Evolutionary conservation across 306 rosid species (phyloP).

Genomic region (Carpinus viminea): DNA sequence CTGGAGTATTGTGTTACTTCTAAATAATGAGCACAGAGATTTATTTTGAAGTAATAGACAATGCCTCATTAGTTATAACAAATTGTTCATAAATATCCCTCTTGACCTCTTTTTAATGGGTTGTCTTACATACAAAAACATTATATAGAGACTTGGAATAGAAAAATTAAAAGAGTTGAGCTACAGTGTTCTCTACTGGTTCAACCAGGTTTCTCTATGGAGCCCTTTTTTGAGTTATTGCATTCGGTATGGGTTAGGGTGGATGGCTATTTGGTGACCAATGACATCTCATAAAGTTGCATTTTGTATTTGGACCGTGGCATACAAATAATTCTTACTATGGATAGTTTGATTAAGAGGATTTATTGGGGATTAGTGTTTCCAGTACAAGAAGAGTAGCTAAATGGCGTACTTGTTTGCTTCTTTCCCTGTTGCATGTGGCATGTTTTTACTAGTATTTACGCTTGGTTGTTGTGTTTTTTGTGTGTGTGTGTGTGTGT

Average conservation of each 20-base stretch:
- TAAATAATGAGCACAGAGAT: background rate
- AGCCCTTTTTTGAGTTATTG: background rate
- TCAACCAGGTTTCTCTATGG: background rate
- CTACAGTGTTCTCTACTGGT: background rate
- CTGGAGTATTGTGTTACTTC: background rate
- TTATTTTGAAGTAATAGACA: background rate
- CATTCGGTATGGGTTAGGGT: background rate
- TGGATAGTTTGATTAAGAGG: too few relatives aligned
- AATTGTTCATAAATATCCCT: background rate
- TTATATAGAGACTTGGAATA: background rate
- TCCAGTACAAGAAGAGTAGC: too few relatives aligned
- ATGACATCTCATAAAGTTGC: background rate
- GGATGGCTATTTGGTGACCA: background rate
- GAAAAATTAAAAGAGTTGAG: background rate
- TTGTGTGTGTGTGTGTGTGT: too few relatives aligned
- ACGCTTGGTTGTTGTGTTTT: too few relatives aligned
- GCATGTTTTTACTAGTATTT: too few relatives aligned
- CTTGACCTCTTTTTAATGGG: background rate
- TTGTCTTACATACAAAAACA: background rate
- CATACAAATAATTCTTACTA: too few relatives aligned
- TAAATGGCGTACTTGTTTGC: too few relatives aligned
- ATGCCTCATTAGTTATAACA: background rate
- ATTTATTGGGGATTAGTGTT: too few relatives aligned
- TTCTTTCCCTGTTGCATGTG: too few relatives aligned
- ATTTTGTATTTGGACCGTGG: too few relatives aligned